Conservation (phyloP, 768 basidiomycete genomes). For the Xerocomus potaroensis region DNA sequence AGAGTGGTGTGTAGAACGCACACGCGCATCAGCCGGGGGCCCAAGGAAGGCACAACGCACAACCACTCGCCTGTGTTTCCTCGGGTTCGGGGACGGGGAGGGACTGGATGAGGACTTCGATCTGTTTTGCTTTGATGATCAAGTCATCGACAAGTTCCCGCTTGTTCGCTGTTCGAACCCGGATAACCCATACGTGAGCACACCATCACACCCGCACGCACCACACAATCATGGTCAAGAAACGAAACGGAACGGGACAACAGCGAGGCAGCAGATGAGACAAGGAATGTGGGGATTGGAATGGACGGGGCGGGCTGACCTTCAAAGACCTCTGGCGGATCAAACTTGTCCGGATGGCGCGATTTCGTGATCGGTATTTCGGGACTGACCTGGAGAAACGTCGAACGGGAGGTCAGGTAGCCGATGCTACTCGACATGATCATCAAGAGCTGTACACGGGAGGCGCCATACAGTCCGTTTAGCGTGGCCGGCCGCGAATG, state of each 20-base stretch:
- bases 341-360: conserved; percentile 66
- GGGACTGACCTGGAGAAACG: conserved; percentile 72
- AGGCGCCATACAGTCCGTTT: too few species aligned
- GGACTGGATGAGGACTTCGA: conserved; percentile 78
- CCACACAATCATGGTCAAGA: too few species aligned
- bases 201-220: too few species aligned
- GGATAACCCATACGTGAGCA: not conserved
- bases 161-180: conserved; percentile 57
- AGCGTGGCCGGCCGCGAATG: not conserved
- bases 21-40: too few species aligned
- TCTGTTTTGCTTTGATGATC: conserved; percentile 82
- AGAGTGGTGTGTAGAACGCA: too few species aligned
- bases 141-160: conserved; percentile 82
- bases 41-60: conserved; percentile 24
- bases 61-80: conserved; percentile 53
- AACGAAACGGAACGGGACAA: too few species aligned
- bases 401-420: conserved; percentile 73
- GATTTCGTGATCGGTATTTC: conserved; percentile 84
- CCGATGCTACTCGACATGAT: conserved; percentile 83
- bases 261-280: too few species aligned
- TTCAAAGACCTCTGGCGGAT: conserved; percentile 70
- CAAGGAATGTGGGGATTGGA: not conserved
- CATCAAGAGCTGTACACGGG: conserved; percentile 61
- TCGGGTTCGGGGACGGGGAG: conserved; percentile 77
- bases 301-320: conserved; percentile 37